phyloP scores from a whole-genome alignment of 805 yeast species.

The Ogataea degrootiae region DNA sequence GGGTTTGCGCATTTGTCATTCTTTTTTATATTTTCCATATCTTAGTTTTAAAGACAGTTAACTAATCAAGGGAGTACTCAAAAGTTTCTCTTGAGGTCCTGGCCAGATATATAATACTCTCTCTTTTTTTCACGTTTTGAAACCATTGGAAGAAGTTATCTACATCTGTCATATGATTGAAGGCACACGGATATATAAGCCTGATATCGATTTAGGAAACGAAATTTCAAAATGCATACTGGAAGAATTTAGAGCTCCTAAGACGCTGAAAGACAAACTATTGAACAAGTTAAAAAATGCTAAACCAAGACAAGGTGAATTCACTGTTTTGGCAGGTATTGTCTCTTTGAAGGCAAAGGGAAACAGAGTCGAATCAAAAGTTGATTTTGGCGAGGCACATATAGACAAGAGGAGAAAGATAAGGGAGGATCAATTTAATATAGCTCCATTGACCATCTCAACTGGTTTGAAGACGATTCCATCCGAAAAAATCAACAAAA shows the following conservation, averaged over 20 bases:
- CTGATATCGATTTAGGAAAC: constrained; percentile 9
- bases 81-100: too few species aligned
- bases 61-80: background rate
- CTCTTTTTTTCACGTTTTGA: too few species aligned
- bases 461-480: constrained; percentile 87
- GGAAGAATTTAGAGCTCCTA: constrained; percentile 13
- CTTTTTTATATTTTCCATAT: background rate
- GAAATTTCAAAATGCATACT: constrained; percentile 11
- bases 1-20: constrained; percentile 19
- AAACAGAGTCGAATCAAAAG: background rate
- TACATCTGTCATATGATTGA: too few species aligned
- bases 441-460: constrained; percentile 45
- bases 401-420: constrained; percentile 6
- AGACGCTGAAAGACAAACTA: constrained; percentile 3
- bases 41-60: background rate
- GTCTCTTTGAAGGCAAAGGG: constrained; percentile 36
- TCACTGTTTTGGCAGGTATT: constrained; percentile 80
- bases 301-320: constrained; percentile 60
- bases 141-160: too few species aligned
- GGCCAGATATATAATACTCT: too few species aligned
- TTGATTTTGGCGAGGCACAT: constrained; percentile 10
- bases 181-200: background rate
- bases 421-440: constrained; percentile 2
- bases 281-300: constrained; percentile 14
- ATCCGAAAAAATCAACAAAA: constrained; percentile 34